These are phyloP conservation scores for Astragalus membranaceus DNA, from an alignment of 306 rosid genomes.

Conservation along the genomic window DNA sequence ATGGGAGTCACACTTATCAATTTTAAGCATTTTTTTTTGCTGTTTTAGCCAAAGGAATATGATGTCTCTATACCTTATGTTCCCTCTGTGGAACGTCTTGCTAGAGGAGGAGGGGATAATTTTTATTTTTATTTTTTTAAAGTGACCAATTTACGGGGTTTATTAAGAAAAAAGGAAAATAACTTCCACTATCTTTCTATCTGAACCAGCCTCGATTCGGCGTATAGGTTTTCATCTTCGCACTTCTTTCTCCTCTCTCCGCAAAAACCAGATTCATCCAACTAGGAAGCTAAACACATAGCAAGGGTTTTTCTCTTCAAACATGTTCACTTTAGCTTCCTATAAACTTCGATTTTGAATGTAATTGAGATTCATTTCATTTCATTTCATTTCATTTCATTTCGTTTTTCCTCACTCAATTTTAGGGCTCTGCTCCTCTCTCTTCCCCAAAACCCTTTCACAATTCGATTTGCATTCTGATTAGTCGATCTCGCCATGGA, in stretches of 20 bases:
- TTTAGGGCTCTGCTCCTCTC: constrained; percentile 32
- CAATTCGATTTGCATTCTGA: constrained; percentile 24
- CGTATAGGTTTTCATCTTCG: constrained; percentile 27
- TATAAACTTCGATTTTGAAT: constrained; percentile 25
- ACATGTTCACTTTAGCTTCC: not conserved
- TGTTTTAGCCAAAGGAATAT: not conserved
- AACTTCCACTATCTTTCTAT: constrained; percentile 27
- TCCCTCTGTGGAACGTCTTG: not conserved
- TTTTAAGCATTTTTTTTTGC: not conserved
- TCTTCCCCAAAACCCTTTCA: constrained; percentile 29
- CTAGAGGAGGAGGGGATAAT: not conserved
- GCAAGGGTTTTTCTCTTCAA: constrained; percentile 28
- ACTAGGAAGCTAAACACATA: constrained; percentile 3
- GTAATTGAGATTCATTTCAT: constrained; percentile 20
- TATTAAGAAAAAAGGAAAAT: not conserved
- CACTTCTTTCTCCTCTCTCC: constrained; percentile 1
- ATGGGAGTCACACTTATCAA: not conserved
- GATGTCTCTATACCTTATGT: not conserved
- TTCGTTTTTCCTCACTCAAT: constrained; percentile 13
- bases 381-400: not conserved
- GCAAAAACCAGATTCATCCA: constrained; percentile 24
- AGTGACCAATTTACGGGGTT: not conserved
- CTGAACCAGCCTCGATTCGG: constrained; percentile 38
- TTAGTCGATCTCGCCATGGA: constrained; percentile 82
- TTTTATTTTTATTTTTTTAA: not conserved